Base-by-base conservation (phyloP, 306 rosid species). In the Cucurbita moschata region DNA sequence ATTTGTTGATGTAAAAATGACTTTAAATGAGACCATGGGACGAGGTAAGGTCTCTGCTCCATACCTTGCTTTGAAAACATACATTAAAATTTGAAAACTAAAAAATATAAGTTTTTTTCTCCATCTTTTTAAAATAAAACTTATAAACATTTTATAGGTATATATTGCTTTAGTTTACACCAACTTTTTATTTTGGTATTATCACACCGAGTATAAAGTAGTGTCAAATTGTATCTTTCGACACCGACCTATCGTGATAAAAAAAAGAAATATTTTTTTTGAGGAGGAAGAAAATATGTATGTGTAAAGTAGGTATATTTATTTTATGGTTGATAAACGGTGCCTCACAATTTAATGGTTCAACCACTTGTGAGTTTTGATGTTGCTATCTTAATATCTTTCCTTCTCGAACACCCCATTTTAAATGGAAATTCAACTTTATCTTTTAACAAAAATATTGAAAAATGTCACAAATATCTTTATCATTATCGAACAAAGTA, bases 341-440 rank as follows among this genome's bases (percentile, higher is more conserved):
- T 69, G 59, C 46, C 74, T 49, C 59, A 69, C 59, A 69, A 69
- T 23, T 69, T 30, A 69, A 69, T 69, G 13, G 58, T 47, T 69
- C 46, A 69, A 69, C 74, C 11, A 69, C 59, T 69, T 30, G 15
- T 69, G 74, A 69, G 26, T 30, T 30, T 30, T 30, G 35, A 30
- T 2, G 58, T 35, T 69, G 74, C 46, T 47, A 50, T 50, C 23
- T 26, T 49, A 15, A 50, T 19, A 26, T 66, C 10, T 69, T 69
- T 69, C 59, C 39, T 23, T 67, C 19, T 67, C 73, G 21, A 67
- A 44, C 55, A 46, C 0, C 73, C 44, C 40, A 43, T 10, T 16
- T 42, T 19, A 1, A 43, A 7, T 47, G 71, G 16, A 44, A 67
- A 4, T 69, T 49, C 18, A 47, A 7, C 69, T 18, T 42, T 66